These are phyloP conservation scores for Akanthomyces lecanii DNA, from an alignment of 2,329 filamentous ascomycete genomes.

Conservation along the genomic window DNA sequence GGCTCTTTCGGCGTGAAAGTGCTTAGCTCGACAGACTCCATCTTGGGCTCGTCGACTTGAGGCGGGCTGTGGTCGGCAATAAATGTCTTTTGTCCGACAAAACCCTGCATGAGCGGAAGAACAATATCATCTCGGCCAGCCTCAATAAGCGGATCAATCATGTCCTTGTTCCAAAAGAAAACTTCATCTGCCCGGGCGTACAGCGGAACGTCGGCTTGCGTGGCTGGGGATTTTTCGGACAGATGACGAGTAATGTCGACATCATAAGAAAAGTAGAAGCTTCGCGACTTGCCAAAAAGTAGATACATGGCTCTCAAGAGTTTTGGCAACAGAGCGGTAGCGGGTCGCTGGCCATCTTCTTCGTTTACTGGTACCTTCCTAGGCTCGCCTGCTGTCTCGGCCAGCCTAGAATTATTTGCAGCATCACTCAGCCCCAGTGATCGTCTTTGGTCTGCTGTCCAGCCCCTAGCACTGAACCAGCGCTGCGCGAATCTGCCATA, in stretches of 20 bases:
- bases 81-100: slow-evolving; percentile 83
- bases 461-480: slow-evolving; percentile 86
- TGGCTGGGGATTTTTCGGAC: slow-evolving; percentile 28
- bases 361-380: slow-evolving; percentile 39
- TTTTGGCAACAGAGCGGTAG: slow-evolving; percentile 67
- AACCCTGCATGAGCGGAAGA: slow-evolving; percentile 87
- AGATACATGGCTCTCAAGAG: slow-evolving; percentile 78
- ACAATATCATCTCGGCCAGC: slow-evolving; percentile 67
- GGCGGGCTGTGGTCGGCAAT: slow-evolving; percentile 61
- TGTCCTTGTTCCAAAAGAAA: slow-evolving; percentile 88
- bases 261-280: slow-evolving; percentile 95
- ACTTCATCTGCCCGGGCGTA: slow-evolving; percentile 68
- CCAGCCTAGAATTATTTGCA: slow-evolving; percentile 19
- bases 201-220: slow-evolving; percentile 47
- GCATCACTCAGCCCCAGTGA: slow-evolving; percentile 62
- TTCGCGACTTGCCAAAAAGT: slow-evolving; percentile 74
- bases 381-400: slow-evolving; percentile 19
- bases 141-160: slow-evolving; percentile 69
- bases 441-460: slow-evolving; percentile 67
- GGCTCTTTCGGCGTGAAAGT: slow-evolving; percentile 32
- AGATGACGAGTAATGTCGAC: slow-evolving; percentile 77
- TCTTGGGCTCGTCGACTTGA: slow-evolving; percentile 44
- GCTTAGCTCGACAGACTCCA: slow-evolving; percentile 45
- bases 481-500: slow-evolving; percentile 86
- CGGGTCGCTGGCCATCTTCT: slow-evolving; percentile 26